A percentile compares a stretch with the other conserved stretches of the same genome.
Evolutionary conservation across 2,329 filamentous ascomycete species (phyloP).

Genomic region (Teratosphaeria destructans): DNA sequence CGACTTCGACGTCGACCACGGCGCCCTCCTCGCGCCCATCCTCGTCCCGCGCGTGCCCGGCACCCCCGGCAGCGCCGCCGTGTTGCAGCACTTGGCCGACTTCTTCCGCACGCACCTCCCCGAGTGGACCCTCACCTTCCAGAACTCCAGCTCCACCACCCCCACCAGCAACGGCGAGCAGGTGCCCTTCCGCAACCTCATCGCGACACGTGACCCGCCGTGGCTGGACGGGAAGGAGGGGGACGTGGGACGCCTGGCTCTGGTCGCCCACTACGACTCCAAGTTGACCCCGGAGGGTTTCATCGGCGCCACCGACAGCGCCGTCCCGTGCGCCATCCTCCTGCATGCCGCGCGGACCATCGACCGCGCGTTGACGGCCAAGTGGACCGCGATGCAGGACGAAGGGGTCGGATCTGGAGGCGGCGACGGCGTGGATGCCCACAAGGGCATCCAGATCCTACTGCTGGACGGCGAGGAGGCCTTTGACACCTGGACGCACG

Average conservation of each 20-base stretch:
- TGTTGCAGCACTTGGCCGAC: slow-evolving; percentile 69
- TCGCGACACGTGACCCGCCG: slow-evolving; percentile 79
- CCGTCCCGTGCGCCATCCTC: slow-evolving; percentile 87
- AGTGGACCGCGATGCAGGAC: slow-evolving; percentile 62
- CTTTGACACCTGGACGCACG: slow-evolving; percentile 66
- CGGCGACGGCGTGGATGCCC: slow-evolving; percentile 49
- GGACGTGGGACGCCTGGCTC: slow-evolving; percentile 67
- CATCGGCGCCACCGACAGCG: slow-evolving; percentile 87
- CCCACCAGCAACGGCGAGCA: slow-evolving; percentile 60
- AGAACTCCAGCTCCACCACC: slow-evolving; percentile 82
- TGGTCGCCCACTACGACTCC: slow-evolving; percentile 92
- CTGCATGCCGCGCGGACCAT: slow-evolving; percentile 75
- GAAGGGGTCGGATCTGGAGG: slow-evolving; percentile 31
- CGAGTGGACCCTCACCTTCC: slow-evolving; percentile 67
- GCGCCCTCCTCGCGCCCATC: slow-evolving; percentile 73
- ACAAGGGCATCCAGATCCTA: slow-evolving; percentile 77
- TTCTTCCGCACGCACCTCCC: slow-evolving; percentile 71
- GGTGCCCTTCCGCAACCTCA: slow-evolving; percentile 77
- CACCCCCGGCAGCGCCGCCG: slow-evolving; percentile 60
- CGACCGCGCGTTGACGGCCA: slow-evolving; percentile 66
- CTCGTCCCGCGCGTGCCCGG: slow-evolving; percentile 81
- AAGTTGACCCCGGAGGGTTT: slow-evolving; percentile 73
- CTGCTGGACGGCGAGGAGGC: slow-evolving; percentile 93
- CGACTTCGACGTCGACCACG: slow-evolving; percentile 63
- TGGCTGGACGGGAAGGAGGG: slow-evolving; percentile 53